Base-by-base conservation (phyloP, 352 stramenopile species). In the Achlya hypogyna region DNA sequence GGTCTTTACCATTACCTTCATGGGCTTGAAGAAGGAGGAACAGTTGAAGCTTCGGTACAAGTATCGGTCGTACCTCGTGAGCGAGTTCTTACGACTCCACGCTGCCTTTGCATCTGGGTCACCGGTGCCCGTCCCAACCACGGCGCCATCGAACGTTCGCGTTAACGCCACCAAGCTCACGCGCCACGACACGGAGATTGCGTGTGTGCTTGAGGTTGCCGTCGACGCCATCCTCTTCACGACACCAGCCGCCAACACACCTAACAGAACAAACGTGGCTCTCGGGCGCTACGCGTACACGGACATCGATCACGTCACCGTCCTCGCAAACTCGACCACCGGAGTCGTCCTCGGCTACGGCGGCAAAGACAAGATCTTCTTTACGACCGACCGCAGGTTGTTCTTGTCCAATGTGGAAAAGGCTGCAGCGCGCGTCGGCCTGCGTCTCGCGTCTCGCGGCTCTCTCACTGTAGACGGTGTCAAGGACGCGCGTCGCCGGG, bases 1-100 rank as follows among this genome's bases (percentile, higher is more conserved):
- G 62, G 75, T 81, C 49, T 94, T 94, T 52, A 78, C 72, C 51
- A 59, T 94, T 23, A 62, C 71, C 9, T 66, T 94, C 2, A 82
- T 86, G 53, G 86, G 86, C 0, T n/a, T 72, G 0, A 93, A 94
- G 70, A 94, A 94, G 58, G 82, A 93, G 35, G 84, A 94, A 62
- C 81, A 87, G 53, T 72, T 94, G 20, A 91, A 91, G 65, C 63
- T 94, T 22, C 75, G 82, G 28, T 93, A 84, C 63, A 81, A 79
- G 56, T 93, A 90, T 63, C 81, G 86, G 20, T 83, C 86, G 51
- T 72, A 78, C 9, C 64, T 93, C 51, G 67, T 94, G n/a, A 91
- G 79, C 43, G 86, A 94, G 65, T 60, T 94, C n/a, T 90, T 83
- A 66, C 64, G 78, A 31, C 74, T 90, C 5, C 84, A 84, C 59